Percentiles rank a stretch among this genome's conserved stretches.
Evolutionary conservation across 192 early-diverging fungal species (phyloP).

Genomic region (Coemansia sp.): DNA sequence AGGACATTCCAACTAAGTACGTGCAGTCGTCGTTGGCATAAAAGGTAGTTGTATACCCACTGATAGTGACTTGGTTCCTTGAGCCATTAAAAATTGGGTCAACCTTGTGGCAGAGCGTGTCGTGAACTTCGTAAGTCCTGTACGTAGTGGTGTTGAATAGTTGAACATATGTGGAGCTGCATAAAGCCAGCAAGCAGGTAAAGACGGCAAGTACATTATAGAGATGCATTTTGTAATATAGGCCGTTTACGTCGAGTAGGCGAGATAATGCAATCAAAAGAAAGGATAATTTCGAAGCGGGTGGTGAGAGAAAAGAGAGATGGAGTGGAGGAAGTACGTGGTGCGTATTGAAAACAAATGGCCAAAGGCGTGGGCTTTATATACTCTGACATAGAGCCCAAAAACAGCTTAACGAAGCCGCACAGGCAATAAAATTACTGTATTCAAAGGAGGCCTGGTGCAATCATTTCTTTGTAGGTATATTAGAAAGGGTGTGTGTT

Average conservation of each 20-base stretch:
- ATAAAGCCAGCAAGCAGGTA: background rate
- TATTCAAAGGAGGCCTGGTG: too few relatives aligned
- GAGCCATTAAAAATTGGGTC: background rate
- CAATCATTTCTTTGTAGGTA: too few relatives aligned
- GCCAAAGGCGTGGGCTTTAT: background rate
- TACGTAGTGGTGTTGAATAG: background rate
- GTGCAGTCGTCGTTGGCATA: conserved; percentile 1
- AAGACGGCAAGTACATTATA: background rate
- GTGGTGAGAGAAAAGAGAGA: background rate
- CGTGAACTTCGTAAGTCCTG: background rate
- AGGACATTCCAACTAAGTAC: background rate
- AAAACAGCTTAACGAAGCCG: too few relatives aligned
- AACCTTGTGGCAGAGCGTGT: background rate
- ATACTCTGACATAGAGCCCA: background rate
- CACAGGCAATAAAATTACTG: too few relatives aligned
- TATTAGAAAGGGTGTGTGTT: too few relatives aligned
- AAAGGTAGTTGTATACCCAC: background rate
- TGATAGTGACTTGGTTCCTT: background rate
- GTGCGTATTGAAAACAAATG: background rate
- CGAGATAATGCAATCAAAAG: background rate
- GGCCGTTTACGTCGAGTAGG: background rate
- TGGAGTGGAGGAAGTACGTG: background rate
- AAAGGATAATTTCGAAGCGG: background rate
- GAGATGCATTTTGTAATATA: background rate
- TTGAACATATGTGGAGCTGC: background rate